A percentile compares a stretch with the other conserved stretches of the same genome.
phyloP scores from a whole-genome alignment of 169 alveolate species.

The Plasmodium yoelii region DNA sequence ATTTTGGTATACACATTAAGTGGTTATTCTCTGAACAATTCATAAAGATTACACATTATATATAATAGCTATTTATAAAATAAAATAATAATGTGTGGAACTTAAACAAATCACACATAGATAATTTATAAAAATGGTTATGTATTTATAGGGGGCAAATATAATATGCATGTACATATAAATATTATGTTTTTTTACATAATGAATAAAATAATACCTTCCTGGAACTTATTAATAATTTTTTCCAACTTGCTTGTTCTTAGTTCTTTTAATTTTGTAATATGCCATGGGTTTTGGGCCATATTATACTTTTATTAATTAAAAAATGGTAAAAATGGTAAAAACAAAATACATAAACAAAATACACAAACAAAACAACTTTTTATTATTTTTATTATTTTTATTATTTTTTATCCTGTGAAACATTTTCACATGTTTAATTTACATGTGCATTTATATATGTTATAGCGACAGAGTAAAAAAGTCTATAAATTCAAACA shows the following conservation, averaged over 20 bases:
- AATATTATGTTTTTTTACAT: not conserved
- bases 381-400: not conserved
- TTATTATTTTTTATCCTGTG: constrained; percentile 6
- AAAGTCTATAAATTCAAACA: not conserved
- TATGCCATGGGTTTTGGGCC: constrained; percentile 75
- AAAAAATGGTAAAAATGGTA: not conserved
- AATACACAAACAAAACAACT: not conserved
- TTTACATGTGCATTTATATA: not conserved
- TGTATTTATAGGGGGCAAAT: not conserved
- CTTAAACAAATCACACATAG: too few species aligned
- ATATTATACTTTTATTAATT: constrained; percentile 21
- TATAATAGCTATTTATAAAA: too few species aligned
- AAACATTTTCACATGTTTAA: not conserved
- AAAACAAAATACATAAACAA: too few species aligned
- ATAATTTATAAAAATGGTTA: too few species aligned
- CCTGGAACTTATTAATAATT: constrained; percentile 40
- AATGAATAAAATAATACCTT: constrained; percentile 3
- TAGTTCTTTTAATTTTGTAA: constrained; percentile 39
- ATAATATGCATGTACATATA: not conserved
- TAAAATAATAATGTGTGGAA: too few species aligned
- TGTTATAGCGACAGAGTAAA: not conserved
- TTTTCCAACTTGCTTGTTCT: constrained; percentile 60
- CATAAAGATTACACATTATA: too few species aligned
- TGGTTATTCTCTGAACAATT: constrained; percentile 31
- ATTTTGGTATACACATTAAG: constrained; percentile 51